These are phyloP conservation scores for Suillus cothurnatus DNA, from an alignment of 768 basidiomycete species.

Conservation along the genomic window DNA sequence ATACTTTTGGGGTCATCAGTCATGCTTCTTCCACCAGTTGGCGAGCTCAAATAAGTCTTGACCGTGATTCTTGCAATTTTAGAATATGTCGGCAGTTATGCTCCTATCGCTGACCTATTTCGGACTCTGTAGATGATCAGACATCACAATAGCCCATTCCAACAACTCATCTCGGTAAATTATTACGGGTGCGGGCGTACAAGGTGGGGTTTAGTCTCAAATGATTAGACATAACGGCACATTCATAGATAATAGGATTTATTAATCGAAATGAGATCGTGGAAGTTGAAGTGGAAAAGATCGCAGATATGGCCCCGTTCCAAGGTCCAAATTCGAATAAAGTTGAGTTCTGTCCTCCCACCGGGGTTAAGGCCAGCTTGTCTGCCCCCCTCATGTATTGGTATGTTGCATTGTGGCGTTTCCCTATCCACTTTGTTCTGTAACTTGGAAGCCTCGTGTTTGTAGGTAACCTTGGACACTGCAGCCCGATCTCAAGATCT, in stretches of 20 bases:
- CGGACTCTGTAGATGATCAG: not conserved
- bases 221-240: not conserved
- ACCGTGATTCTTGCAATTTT: constrained; percentile 1
- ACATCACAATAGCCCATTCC: constrained; percentile 1
- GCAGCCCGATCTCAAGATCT: not conserved
- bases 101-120: constrained; percentile 10
- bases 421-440: constrained; percentile 6
- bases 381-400: not conserved
- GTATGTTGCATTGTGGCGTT: not conserved
- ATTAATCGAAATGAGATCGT: constrained; percentile 1
- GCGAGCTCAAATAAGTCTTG: not conserved
- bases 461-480: constrained; percentile 8
- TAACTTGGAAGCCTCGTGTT: constrained; percentile 4
- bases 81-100: constrained; percentile 4
- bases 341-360: constrained; percentile 4
- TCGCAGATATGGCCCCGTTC: not conserved
- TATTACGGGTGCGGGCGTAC: not conserved
- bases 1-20: not conserved
- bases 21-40: not conserved
- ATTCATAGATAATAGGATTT: constrained; percentile 1
- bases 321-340: constrained; percentile 1
- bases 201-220: not conserved
- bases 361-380: not conserved
- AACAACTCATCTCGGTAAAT: not conserved
- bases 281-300: not conserved